Evolutionary conservation across 306 rosid species (phyloP).

Genomic region (Cucumis melo): DNA sequence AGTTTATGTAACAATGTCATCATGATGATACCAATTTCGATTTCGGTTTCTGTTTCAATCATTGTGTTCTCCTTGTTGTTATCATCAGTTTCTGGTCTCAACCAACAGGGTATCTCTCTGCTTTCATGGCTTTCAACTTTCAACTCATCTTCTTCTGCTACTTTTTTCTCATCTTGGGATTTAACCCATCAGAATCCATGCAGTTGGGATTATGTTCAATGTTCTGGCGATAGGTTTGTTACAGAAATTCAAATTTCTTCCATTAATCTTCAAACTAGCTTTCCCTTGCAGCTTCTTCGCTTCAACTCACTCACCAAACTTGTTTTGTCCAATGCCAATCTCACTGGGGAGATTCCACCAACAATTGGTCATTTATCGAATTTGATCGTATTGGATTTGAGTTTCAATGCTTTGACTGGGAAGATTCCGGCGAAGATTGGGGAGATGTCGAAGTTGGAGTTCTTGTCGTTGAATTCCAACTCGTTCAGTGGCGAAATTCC

Average conservation of each 20-base stretch:
- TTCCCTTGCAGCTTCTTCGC: conserved; percentile 56
- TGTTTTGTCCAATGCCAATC: conserved; percentile 63
- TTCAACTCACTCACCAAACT: conserved; percentile 47
- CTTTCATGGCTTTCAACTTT: conserved; percentile 85
- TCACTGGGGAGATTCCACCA: conserved; percentile 60
- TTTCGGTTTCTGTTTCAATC: background rate
- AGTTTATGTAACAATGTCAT: background rate
- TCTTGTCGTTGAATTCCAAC: conserved; percentile 54
- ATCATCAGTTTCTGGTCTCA: conserved; percentile 45
- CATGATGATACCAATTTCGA: background rate
- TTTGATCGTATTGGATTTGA: conserved; percentile 55
- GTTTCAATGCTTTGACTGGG: conserved; percentile 75
- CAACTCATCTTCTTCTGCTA: conserved; percentile 46
- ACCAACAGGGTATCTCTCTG: conserved; percentile 77
- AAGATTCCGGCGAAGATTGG: conserved; percentile 57
- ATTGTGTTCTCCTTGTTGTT: conserved; percentile 18
- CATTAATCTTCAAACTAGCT: conserved; percentile 36
- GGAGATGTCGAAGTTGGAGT: conserved; percentile 31
- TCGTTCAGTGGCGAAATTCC: conserved; percentile 56
- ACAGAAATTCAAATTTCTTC: conserved; percentile 50
- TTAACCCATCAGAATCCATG: conserved; percentile 55
- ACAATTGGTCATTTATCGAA: conserved; percentile 62
- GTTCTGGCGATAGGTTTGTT: conserved; percentile 50
- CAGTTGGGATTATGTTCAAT: conserved; percentile 67
- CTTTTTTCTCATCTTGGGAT: conserved; percentile 78